These are phyloP conservation scores for Penicillium sp. DNA, from an alignment of 2,329 filamentous ascomycete species.

Conservation along the genomic window DNA sequence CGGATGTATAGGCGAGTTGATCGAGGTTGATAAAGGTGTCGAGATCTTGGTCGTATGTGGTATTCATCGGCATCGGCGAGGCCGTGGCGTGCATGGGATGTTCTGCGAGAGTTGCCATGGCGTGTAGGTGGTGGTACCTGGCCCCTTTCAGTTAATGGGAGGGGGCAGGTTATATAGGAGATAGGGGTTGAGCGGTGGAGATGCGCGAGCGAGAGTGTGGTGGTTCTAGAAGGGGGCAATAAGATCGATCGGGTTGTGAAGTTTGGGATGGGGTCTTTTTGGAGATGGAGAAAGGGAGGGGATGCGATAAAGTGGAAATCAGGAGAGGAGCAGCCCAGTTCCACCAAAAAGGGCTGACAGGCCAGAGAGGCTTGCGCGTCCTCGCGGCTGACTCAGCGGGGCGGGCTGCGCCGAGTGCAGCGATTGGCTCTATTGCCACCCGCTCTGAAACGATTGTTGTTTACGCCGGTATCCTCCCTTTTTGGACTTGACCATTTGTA, in stretches of 20 bases:
- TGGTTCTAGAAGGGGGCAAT: constrained; percentile 11
- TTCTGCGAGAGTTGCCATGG: constrained; percentile 41
- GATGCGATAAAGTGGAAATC: constrained; percentile 12
- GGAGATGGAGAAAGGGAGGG: constrained; percentile 15
- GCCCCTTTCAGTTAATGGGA: constrained; percentile 4
- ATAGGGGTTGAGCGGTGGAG: neutral
- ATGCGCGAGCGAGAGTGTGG: neutral
- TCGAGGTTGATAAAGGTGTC: constrained; percentile 52
- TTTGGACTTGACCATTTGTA: neutral
- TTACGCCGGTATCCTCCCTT: constrained; percentile 3
- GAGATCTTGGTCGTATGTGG: constrained; percentile 47
- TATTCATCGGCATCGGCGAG: constrained; percentile 34
- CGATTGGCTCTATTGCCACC: constrained; percentile 8
- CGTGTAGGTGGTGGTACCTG: constrained; percentile 2
- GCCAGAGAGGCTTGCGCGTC: constrained; percentile 34
- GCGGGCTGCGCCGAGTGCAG: neutral
- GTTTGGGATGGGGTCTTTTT: constrained; percentile 8
- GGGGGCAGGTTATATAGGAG: constrained; percentile 1
- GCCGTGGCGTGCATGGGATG: constrained; percentile 33
- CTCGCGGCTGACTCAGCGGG: constrained; percentile 33
- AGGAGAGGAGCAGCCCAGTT: constrained; percentile 6
- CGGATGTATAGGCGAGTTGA: constrained; percentile 43
- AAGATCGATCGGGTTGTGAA: constrained; percentile 2
- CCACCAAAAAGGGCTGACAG: constrained; percentile 7
- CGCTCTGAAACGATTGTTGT: constrained; percentile 14